phyloP scores from a whole-genome alignment of 2,329 filamentous ascomycete genomes.

The Fusarium pininemorale region DNA sequence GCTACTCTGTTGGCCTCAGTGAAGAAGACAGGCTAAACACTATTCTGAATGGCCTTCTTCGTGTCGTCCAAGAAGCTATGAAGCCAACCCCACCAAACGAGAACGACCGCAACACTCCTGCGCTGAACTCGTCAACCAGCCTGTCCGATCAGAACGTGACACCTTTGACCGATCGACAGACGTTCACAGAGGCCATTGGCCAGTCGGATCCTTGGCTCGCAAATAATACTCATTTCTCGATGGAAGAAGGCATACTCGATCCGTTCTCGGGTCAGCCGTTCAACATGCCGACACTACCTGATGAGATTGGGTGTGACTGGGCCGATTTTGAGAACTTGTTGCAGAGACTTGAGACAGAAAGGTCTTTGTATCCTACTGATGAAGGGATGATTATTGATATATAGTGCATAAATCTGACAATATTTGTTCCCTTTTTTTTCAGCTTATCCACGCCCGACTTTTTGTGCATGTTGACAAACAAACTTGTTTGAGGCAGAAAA shows the following conservation, averaged over 20 bases:
- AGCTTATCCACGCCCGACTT: no score
- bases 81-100: accelerated
- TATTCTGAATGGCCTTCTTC: not conserved
- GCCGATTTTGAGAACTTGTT: conserved; percentile 4
- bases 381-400: not conserved
- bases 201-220: accelerated
- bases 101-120: accelerated
- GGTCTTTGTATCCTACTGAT: not conserved
- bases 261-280: not conserved
- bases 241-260: not conserved
- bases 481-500: conserved; percentile 8
- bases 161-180: accelerated
- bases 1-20: not conserved
- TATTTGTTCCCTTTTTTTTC: no score
- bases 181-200: not conserved
- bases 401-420: not conserved
- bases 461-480: conserved; percentile 5
- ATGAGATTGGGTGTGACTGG: conserved; percentile 13
- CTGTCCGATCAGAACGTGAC: accelerated
- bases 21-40: not conserved
- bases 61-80: conserved; percentile 2
- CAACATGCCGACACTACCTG: not conserved
- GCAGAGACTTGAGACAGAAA: not conserved
- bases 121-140: accelerated
- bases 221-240: accelerated